These are phyloP conservation scores for Lentinula raphanica DNA, from an alignment of 768 basidiomycete genomes.

Conservation along the genomic window DNA sequence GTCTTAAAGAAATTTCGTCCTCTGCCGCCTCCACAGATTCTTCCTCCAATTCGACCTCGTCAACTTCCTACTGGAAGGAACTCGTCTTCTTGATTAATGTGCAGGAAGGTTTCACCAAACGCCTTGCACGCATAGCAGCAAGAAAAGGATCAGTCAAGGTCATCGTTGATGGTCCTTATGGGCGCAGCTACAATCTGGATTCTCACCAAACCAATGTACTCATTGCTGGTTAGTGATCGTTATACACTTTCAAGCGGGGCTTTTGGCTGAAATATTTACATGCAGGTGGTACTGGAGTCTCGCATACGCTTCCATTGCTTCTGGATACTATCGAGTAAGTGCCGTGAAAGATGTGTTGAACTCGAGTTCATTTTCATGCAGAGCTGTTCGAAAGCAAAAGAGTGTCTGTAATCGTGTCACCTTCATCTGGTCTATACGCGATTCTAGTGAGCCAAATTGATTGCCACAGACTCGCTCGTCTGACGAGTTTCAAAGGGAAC, in stretches of 20 bases:
- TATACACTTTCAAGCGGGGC: too few relatives aligned
- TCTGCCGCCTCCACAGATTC: not conserved
- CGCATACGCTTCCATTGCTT: slow-evolving; percentile 37
- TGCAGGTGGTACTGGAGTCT: slow-evolving; percentile 43
- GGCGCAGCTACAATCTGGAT: slow-evolving; percentile 30
- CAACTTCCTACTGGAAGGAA: slow-evolving; percentile 27
- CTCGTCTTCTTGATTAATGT: slow-evolving; percentile 50
- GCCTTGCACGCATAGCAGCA: slow-evolving; percentile 27
- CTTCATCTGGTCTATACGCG: slow-evolving; percentile 37
- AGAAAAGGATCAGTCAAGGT: slow-evolving; percentile 28
- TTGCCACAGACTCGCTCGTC: not conserved
- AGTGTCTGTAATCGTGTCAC: slow-evolving; percentile 26
- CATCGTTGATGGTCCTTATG: slow-evolving; percentile 53
- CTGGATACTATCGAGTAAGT: slow-evolving; percentile 35
- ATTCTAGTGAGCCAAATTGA: slow-evolving; percentile 27
- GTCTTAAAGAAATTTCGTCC: slow-evolving; percentile 2
- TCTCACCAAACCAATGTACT: slow-evolving; percentile 38
- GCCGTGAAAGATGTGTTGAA: not conserved
- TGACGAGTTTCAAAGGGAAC: slow-evolving; percentile 15
- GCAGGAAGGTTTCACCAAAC: slow-evolving; percentile 46
- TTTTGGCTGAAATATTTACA: not conserved
- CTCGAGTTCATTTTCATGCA: not conserved
- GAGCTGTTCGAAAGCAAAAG: slow-evolving; percentile 14
- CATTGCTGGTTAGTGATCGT: slow-evolving; percentile 37
- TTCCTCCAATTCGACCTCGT: not conserved